Evolutionary conservation across 768 basidiomycete species (phyloP), one percentile per base, ranked within the genome.

Genomic region (Rhodosporidiobolus odoratus): DNA sequence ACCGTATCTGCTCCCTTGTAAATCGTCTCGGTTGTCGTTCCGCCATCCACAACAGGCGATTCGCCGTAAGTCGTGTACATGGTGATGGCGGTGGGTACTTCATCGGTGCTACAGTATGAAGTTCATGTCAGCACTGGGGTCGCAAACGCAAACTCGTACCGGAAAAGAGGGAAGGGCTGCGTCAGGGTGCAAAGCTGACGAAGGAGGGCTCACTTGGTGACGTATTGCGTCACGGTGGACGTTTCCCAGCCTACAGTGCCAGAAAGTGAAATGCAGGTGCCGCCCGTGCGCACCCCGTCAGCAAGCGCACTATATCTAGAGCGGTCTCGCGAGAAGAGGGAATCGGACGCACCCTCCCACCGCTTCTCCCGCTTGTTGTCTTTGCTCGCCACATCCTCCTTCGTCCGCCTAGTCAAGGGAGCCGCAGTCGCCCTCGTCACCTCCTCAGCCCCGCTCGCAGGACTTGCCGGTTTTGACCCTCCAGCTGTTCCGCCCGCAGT

Each of bases 1-100:
- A 74, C 5, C 17, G 73, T 74, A 13, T 50, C 35, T 19, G 61
- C 65, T 19, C 68, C 72, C 12, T 61, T 43, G 38, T 62, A 74
- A 13, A 70, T 50, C n/a, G 73, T 74, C 40, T 70, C 62, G 47
- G 41, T 37, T 21, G 53, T 64, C 3, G 65, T 67, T 3, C 73
- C 73, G 37, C 68, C 73, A 40, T 70, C 58, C 19, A 65, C 62
- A n/a, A 57, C 52, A 0, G 65, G 65, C 25, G 65, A 45, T 53
- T 74, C 73, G 48, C 73, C 73, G 50, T 57, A 67, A 0, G 73
- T 74, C 32, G 68, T 70, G 21, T 41, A 64, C n/a, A 61, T 17
- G 27, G 73, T 74, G 47, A 74, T 58, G 16, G 53, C 73, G 0
- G 58, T 52, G 0, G 73, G 73, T 1, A 74, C 65, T 15, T 74